Evolutionary conservation across 495 filamentous ascomycete species (phyloP).

Genomic region (Cercophora sp.): DNA sequence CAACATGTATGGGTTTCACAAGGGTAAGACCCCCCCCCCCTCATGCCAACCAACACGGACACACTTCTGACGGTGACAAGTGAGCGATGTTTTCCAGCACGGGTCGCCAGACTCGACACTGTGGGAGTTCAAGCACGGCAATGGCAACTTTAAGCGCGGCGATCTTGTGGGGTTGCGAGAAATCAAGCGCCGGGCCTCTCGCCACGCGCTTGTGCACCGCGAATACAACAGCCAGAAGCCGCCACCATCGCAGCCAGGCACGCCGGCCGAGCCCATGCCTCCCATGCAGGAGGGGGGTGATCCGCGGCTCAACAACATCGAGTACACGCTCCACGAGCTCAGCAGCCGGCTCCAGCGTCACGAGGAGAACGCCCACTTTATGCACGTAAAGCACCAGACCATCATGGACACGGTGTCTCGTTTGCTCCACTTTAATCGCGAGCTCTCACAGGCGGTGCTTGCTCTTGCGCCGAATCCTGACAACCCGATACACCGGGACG

Average conservation of each 20-base stretch:
- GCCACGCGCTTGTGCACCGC: conserved; percentile 90
- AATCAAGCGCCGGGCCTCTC: conserved; percentile 94
- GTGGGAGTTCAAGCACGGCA: conserved; percentile 99
- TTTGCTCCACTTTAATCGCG: conserved; percentile 63
- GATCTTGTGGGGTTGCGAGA: conserved; percentile 88
- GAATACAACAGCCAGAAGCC: conserved; percentile 88
- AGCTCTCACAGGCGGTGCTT: conserved; percentile 68
- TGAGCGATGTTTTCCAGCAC: conserved; percentile 98
- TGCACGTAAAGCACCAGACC: conserved; percentile 76
- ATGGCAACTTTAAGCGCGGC: conserved; percentile 93
- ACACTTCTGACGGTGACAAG: conserved; percentile 44
- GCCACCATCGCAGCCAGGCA: conserved; percentile 70
- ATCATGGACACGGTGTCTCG: conserved; percentile 77
- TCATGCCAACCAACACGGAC: neutral
- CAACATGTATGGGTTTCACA: conserved; percentile 99
- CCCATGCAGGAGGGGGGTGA: conserved; percentile 67
- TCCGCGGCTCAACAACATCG: conserved; percentile 67
- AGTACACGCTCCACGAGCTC: conserved; percentile 80
- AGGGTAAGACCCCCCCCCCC: conserved; percentile 59
- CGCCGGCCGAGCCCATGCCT: conserved; percentile 74
- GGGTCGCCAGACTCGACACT: conserved; percentile 91
- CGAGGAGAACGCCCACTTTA: conserved; percentile 75
- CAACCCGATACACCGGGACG: conserved; percentile 57
- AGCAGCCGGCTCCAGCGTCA: conserved; percentile 68
- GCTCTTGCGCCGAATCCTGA: conserved; percentile 66